Base-by-base conservation (phyloP, 2,329 filamentous ascomycete species). In the Cytospora mali region DNA sequence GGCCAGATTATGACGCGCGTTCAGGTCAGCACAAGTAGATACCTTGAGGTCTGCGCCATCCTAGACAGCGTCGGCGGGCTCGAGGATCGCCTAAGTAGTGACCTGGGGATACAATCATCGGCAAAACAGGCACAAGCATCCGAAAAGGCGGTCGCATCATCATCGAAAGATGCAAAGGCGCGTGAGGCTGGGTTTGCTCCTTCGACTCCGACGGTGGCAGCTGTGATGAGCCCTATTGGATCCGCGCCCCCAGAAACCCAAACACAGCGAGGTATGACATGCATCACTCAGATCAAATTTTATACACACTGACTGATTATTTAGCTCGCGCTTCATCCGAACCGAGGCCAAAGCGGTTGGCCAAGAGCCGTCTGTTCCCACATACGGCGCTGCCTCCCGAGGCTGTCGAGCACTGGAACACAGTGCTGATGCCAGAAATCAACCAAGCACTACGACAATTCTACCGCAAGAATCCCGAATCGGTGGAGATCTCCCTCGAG, bases 401-500 rank as follows among this genome's bases (percentile, higher is more conserved):
- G 13, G 80, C 87, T 2, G 77, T 92, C 2, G 86, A 91, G 39
- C 84, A 87, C 66, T 94, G 90, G 90, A 89, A 93, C 68, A 80
- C 79, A 1, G 82, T 82, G 3, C 76, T 92, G 62, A 90, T 92
- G 79, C 88, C 88, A 1, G 87, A 91, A 64, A 84, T 94, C 65
- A 90, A 92, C 71, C 80, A 85, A 21, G 85, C 91, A 1, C 81
- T 93, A 18, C 84, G 87, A 25, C 83, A 85, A 56, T 91, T 91
- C 64, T 88, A 93, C 69, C 84, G 84, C 66, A 90, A 90, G 68
- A 84, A 91, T 55, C 84, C 87, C 0, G 91, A 94, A 72, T 91
- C 90, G 0, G 86, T 92, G 35, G 90, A 91, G 69, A 92, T 94
- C 48, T 90, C 89, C 11, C 83, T 94, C 1, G 87, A 92, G 64